phyloP scores from a whole-genome alignment of 306 rosid genomes.

The Prunus salicina region DNA sequence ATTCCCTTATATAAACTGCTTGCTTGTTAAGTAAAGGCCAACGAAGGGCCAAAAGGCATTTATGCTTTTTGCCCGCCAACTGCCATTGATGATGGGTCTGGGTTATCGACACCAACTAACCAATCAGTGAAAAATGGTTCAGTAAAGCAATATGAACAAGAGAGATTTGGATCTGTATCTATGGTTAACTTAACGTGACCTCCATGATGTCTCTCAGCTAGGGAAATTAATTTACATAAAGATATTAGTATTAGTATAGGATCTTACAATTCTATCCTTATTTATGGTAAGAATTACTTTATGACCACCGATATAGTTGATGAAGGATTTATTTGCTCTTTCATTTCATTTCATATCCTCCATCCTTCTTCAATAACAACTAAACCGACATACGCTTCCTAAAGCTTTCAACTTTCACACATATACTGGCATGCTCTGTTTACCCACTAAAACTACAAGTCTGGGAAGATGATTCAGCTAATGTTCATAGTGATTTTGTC shows the following conservation, averaged over 20 bases:
- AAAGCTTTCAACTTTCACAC: neutral
- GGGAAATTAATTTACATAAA: neutral
- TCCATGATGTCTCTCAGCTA: constrained; percentile 8
- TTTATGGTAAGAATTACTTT: neutral
- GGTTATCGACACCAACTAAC: neutral
- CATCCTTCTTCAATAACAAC: neutral
- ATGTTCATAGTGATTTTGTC: constrained; percentile 52
- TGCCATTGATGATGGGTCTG: constrained; percentile 4
- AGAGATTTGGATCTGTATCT: neutral
- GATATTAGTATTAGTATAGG: neutral
- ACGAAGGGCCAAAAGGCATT: neutral
- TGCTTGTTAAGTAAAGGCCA: neutral
- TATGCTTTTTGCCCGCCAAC: neutral
- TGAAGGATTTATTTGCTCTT: neutral
- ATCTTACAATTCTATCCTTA: neutral
- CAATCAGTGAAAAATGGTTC: neutral
- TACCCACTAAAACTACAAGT: neutral
- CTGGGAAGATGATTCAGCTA: constrained; percentile 56
- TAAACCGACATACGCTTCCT: neutral
- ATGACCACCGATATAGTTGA: neutral
- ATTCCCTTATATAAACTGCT: neutral
- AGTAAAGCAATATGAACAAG: neutral
- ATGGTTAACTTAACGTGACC: constrained; percentile 1
- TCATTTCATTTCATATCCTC: neutral
- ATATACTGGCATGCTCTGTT: neutral